These are phyloP conservation scores for Colletotrichum eremochloae DNA, from an alignment of 2,329 filamentous ascomycete species.

Conservation along the genomic window DNA sequence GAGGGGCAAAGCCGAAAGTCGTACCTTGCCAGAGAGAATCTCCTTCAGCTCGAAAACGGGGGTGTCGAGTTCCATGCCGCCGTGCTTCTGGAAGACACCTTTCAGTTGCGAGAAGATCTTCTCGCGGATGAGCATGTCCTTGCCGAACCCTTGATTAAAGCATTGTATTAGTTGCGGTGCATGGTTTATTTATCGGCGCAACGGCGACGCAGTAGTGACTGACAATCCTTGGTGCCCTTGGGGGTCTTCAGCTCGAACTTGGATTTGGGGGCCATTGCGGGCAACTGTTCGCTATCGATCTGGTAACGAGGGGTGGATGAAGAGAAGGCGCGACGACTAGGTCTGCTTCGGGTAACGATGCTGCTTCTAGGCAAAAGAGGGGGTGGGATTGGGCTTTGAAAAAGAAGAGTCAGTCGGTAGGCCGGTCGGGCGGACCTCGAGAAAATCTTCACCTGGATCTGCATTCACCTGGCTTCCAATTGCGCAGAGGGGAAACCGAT, in stretches of 20 bases:
- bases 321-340: conserved; percentile 31
- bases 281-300: conserved; percentile 24
- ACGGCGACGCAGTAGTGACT: conserved; percentile 43
- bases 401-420: conserved; percentile 42
- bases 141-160: conserved; percentile 69
- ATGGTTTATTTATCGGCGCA: conserved; percentile 32
- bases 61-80: conserved; percentile 83
- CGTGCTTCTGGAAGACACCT: conserved; percentile 86
- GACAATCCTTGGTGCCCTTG: conserved; percentile 91
- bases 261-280: conserved; percentile 56
- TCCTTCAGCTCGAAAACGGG: conserved; percentile 89
- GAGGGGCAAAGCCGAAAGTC: conserved; percentile 23
- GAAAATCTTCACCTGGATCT: conserved; percentile 40
- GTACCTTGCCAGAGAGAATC: conserved; percentile 81
- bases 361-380: conserved; percentile 30
- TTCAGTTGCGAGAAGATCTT: conserved; percentile 83
- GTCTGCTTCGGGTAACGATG: conserved; percentile 17
- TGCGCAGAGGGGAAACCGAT: conserved; percentile 33
- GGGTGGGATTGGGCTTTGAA: conserved; percentile 37
- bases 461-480: conserved; percentile 42
- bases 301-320: conserved; percentile 18
- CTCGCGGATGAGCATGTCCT: conserved; percentile 84
- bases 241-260: conserved; percentile 85
- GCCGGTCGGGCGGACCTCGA: conserved; percentile 42
- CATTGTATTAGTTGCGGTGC: conserved; percentile 32